Base-by-base conservation (phyloP, 192 early-diverging fungal species). In the Coemansia sp. region DNA sequence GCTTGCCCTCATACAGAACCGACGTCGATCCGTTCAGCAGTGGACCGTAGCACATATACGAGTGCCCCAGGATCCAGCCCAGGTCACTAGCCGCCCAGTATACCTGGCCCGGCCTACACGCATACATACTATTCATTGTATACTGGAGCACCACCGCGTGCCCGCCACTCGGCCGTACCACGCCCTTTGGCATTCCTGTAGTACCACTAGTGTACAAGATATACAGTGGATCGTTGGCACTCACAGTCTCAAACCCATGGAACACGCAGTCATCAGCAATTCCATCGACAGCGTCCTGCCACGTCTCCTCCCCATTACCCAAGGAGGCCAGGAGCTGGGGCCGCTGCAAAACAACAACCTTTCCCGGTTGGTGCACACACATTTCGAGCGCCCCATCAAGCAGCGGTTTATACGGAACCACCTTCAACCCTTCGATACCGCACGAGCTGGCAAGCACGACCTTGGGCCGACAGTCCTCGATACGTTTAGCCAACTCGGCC, bases 11-110 rank as follows among this genome's bases (percentile, higher is more conserved):
- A 67, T 91, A 95, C 14, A 94, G 70, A 0, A 96, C 84, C 9
- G 91, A 92, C 2, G 90, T 91, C 58, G 87, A 86, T 19, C 95
- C 94, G 36, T 85, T 78, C 10, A 94, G 62, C 57, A 96, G 76
- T 34, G 94, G 95, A 0, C 88, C 94, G 62, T 94, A 94, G 12
- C 89, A 86, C 27, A 92, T 89, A 64, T 91, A 95, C n/a, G 87
- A 89, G 70, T 94, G 92, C 48, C 95, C 94, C 7, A 94, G 90
- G n/a, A 90, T 90, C 95, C 94, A 96, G 45, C 93, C 93, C 69
- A 94, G 88, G 74, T 96, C 94, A 70, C 88, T 90, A 5, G 92
- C 89, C 9, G 90, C 85, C 71, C 93, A 94, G 55, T 94, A 85
- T n/a, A 86, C 86, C 31, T 94, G 92, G 2, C 93, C 90, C 4